Base-by-base conservation (phyloP, 805 yeast genomes). In the Naumovozyma dairenensis region DNA sequence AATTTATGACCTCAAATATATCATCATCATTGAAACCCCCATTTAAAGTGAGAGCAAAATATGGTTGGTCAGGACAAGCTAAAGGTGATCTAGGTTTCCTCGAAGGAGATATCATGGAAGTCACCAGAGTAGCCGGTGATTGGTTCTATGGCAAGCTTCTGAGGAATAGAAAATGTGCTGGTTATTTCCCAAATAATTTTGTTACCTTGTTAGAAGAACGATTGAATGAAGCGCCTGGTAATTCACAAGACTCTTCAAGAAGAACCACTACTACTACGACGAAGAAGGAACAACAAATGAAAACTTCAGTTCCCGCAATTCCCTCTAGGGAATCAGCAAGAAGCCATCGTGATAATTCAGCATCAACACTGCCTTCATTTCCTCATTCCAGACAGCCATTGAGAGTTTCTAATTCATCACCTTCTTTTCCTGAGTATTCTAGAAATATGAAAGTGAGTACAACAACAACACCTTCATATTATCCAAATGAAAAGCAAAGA, bases 41-140 rank as follows among this genome's bases (percentile, higher is more conserved):
- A 4, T 83, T 83, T 57, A 68, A 69, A 51, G 94, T 80, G 21
- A 73, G 72, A 51, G 92, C 98, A 7, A 71, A 72, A 25, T 89
- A 82, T 53, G 84, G 95, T 16, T 87, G 96, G 96, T 78, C 96
- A 15, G 97, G 96, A 12, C 86, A 85, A 49, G 75, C 81, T 48
- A 82, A 77, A 35, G 80, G 82, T 29, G 96, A 92, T 52, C 66
- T 92, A 28, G 97, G 97, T 1, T 92, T 92, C 54, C 70, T 87
- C 15, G 97, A 92, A 60, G 94, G 93, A 32, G 97, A 92, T 52
- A 63, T 83, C 32, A 83, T 92, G 46, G 94, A 85, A 42, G 94
- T 92, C 4, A 71, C 77, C 33, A 67, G 75, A 38, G 83, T 89
- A 4, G 94, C 92, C 51, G 95, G 94, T 14, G 77, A 77, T 48